Percentiles rank a stretch among this genome's conserved stretches.
phyloP scores from a whole-genome alignment of 106 monocot species.

The Dioscorea zingiberensis region DNA sequence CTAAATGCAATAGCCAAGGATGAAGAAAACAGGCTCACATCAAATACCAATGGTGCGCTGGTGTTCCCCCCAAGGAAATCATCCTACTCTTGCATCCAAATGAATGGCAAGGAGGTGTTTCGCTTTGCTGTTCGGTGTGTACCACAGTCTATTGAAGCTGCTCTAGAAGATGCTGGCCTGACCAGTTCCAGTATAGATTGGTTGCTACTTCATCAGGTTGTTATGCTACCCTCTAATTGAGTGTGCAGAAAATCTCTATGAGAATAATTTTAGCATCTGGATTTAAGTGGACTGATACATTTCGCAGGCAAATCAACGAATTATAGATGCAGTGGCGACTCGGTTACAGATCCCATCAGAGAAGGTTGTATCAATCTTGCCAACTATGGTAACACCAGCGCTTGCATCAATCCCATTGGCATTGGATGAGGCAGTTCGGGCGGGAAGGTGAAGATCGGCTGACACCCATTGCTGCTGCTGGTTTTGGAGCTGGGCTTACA shows the following conservation, averaged over 20 bases:
- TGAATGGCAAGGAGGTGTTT: constrained; percentile 99
- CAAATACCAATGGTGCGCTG: constrained; percentile 45
- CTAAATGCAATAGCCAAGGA: constrained; percentile 37
- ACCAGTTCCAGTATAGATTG: constrained; percentile 65
- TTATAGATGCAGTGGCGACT: constrained; percentile 80
- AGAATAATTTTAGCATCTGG: too few relatives aligned
- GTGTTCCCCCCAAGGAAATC: constrained; percentile 61
- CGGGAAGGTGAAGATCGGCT: constrained; percentile 60
- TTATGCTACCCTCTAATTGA: background rate
- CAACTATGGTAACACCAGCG: constrained; percentile 95
- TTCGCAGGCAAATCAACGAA: constrained; percentile 78
- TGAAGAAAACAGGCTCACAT: constrained; percentile 19
- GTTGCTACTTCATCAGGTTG: constrained; percentile 93
- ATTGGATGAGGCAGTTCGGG: constrained; percentile 75
- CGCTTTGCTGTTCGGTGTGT: constrained; percentile 88
- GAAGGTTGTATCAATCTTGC: constrained; percentile 91
- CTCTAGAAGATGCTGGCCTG: constrained; percentile 64
- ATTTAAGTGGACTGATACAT: too few relatives aligned
- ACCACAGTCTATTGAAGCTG: constrained; percentile 56
- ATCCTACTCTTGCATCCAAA: constrained; percentile 72
- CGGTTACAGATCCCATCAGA: constrained; percentile 72
- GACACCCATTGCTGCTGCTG: constrained; percentile 64
- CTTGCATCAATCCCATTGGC: constrained; percentile 93
- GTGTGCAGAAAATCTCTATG: too few relatives aligned
- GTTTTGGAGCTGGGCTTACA: constrained; percentile 92